Percentiles rank a stretch among this genome's conserved stretches.
Evolutionary conservation across 2,329 filamentous ascomycete species (phyloP).

Genomic region (Fusarium sublunatum): DNA sequence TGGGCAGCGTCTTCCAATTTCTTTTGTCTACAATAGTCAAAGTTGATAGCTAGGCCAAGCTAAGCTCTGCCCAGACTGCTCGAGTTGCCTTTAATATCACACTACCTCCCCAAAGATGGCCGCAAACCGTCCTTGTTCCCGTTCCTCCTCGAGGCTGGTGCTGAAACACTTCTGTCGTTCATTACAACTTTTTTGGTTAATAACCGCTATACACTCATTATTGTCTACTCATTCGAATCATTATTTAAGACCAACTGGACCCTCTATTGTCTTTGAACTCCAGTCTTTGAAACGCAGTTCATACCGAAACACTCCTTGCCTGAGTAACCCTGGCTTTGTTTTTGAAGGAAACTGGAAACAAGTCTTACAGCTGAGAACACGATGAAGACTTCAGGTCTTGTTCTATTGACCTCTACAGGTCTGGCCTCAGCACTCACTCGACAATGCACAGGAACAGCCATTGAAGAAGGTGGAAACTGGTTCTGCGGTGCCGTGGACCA

Average conservation of each 20-base stretch:
- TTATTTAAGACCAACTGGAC: slow-evolving; percentile 33
- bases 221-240: slow-evolving; percentile 31
- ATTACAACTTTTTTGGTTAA: slow-evolving; percentile 24
- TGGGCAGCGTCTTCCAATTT: slow-evolving; percentile 24
- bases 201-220: slow-evolving; percentile 39
- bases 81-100: slow-evolving; percentile 35
- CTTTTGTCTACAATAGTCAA: slow-evolving; percentile 14
- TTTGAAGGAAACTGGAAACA: slow-evolving; percentile 1
- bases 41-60: slow-evolving; percentile 10
- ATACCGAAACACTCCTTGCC: slow-evolving; percentile 17
- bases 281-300: slow-evolving; percentile 30
- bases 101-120: slow-evolving; percentile 12
- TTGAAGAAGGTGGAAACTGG: slow-evolving; percentile 66
- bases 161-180: slow-evolving; percentile 33
- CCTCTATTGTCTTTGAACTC: slow-evolving; percentile 21
- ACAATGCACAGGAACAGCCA: slow-evolving; percentile 51
- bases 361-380: slow-evolving; percentile 10
- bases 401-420: slow-evolving; percentile 47
- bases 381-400: slow-evolving; percentile 50
- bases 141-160: slow-evolving; percentile 37
- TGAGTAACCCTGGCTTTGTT: neutral
- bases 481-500: slow-evolving; percentile 74
- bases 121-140: slow-evolving; percentile 8
- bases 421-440: slow-evolving; percentile 49
- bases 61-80: slow-evolving; percentile 15